These are phyloP conservation scores for Macadamia tetraphylla DNA, from an alignment of 164 flowering plant genomes.

Conservation along the genomic window DNA sequence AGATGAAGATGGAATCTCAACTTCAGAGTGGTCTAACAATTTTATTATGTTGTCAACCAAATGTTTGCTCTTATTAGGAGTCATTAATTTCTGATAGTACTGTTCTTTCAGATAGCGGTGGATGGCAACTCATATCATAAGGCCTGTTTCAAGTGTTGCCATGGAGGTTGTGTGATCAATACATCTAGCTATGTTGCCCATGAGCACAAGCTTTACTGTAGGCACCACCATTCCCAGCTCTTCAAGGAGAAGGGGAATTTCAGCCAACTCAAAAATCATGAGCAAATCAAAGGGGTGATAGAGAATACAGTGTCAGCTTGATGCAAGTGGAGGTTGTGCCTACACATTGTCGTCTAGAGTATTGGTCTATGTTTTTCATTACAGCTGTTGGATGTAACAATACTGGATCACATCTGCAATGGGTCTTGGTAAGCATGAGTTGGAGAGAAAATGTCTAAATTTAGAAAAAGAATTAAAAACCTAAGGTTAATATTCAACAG, in stretches of 20 bases:
- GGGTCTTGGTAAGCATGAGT: conserved; percentile 10
- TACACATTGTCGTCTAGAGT: neutral
- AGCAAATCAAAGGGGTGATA: conserved; percentile 31
- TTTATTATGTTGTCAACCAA: neutral
- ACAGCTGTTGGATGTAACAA: neutral
- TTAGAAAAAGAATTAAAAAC: conserved; percentile 11
- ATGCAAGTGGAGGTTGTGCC: neutral
- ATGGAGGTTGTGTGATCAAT: conserved; percentile 81
- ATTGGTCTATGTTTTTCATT: conserved; percentile 3
- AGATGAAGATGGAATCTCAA: neutral
- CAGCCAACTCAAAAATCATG: conserved; percentile 65
- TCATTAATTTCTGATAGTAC: neutral
- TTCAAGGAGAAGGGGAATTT: conserved; percentile 80
- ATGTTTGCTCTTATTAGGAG: neutral
- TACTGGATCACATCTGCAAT: neutral
- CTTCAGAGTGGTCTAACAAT: neutral
- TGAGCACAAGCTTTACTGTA: conserved; percentile 73
- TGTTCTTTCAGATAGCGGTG: conserved; percentile 56
- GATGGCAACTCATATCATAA: conserved; percentile 77
- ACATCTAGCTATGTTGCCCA: conserved; percentile 83
- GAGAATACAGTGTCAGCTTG: conserved; percentile 28
- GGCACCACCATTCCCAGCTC: conserved; percentile 77
- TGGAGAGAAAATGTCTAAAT: conserved; percentile 13
- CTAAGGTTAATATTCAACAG: conserved; percentile 4
- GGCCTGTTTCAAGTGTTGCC: conserved; percentile 77